These are phyloP conservation scores for Lactifluus rugatus DNA, from an alignment of 768 basidiomycete genomes.

Conservation along the genomic window DNA sequence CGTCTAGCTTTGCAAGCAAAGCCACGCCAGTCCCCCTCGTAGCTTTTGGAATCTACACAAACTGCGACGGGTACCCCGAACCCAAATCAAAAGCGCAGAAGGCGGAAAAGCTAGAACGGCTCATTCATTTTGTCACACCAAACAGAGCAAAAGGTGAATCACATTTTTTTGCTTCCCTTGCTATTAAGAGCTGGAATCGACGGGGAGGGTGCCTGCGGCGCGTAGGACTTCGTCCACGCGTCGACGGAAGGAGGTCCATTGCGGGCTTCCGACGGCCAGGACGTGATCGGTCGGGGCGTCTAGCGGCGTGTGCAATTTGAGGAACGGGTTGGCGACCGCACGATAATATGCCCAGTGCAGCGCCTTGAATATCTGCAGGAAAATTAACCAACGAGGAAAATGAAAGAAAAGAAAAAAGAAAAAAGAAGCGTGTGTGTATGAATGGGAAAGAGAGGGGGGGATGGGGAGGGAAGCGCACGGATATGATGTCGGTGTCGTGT, in stretches of 20 bases:
- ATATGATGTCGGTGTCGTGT: constrained; percentile 67
- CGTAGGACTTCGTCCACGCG: constrained; percentile 69
- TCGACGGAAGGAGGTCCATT: constrained; percentile 60
- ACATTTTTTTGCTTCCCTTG: background rate
- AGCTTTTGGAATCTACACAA: background rate
- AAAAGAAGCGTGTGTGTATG: background rate
- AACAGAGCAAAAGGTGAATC: constrained; percentile 12
- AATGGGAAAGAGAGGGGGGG: background rate
- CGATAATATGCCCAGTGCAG: constrained; percentile 81
- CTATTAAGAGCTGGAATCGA: constrained; percentile 6
- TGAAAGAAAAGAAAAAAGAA: too few species aligned
- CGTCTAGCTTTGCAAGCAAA: constrained; percentile 8
- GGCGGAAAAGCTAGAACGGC: background rate
- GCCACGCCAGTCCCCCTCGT: constrained; percentile 6
- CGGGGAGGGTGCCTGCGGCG: constrained; percentile 37
- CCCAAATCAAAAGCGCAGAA: background rate
- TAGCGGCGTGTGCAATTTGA: constrained; percentile 45
- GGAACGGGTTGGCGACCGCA: constrained; percentile 79
- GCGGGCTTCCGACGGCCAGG: constrained; percentile 49
- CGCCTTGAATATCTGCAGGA: constrained; percentile 86
- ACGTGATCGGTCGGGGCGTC: constrained; percentile 26
- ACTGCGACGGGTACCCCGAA: constrained; percentile 14
- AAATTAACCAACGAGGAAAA: too few species aligned
- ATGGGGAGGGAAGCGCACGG: constrained; percentile 36
- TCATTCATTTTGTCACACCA: background rate